Base-by-base conservation (phyloP, 140 eudicot species). In the Oenanthe javanica region DNA sequence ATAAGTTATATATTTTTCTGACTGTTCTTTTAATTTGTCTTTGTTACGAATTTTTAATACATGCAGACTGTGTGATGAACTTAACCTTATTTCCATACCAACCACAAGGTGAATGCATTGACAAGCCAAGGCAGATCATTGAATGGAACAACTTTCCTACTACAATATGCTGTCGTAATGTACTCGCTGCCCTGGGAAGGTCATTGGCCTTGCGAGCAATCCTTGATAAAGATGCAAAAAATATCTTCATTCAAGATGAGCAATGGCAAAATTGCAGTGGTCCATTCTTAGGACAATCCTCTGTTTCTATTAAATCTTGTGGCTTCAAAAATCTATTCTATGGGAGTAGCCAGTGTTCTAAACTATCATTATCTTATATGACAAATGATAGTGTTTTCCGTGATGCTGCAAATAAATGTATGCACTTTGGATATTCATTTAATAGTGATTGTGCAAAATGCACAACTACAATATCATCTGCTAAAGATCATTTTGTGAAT, bases 141-240 rank as follows among this genome's bases (percentile, higher is more conserved):
- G 66, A 85, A 47, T 88, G 97, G 94, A 86, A 81, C 59, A 79
- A 82, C 76, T 83, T 85, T 73, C 82, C 87, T 67, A 83, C 88
- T 18, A 81, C 85, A 25, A 82, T 87, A 18, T 91, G 97, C 78
- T 91, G 97, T 75, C 88, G 80, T 80, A 50, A 88, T 70, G 91
- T 90, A 10, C 85, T 91, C 61, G 84, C 79, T 54, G 61, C 71
- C 54, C 69, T 85, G 54, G 79, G 92, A 11, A 81, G 82, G 61
- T 87, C 92, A 0, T 79, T 89, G 31, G 94, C 97, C 48, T 83
- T 54, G 52, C 66, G 11, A 69, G 72, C 88, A 23, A 16, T 9
- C 27, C 23, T 8, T 70, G 21, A 40, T 43, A 51, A 14, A 13
- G 38, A 10, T 11, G 81, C 71, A 61, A n/a, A 82, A 18, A 72